Evolutionary conservation across 345 rosid genomes (phyloP).

Genomic region (Aegle marmelos): DNA sequence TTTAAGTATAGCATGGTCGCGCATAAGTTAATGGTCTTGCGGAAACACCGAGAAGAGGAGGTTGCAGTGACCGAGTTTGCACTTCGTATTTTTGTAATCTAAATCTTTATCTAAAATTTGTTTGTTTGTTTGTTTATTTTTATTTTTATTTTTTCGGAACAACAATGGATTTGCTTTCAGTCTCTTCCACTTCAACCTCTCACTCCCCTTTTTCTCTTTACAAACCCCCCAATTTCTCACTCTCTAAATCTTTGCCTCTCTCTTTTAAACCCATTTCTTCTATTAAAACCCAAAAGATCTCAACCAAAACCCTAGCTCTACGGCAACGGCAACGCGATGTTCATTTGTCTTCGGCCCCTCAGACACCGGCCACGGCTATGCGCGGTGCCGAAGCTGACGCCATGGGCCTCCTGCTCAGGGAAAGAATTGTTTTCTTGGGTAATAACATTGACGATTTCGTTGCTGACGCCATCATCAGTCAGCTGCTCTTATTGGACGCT

Average conservation of each 20-base stretch:
- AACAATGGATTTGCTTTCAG: constrained; percentile 44
- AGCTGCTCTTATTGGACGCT: constrained; percentile 82
- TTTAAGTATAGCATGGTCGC: too few relatives aligned
- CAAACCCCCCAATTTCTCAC: constrained; percentile 26
- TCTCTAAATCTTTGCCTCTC: constrained; percentile 18
- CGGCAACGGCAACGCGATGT: background rate
- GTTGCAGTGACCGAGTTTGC: background rate
- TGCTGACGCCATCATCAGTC: constrained; percentile 86
- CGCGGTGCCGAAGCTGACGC: constrained; percentile 77
- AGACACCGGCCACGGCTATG: constrained; percentile 63
- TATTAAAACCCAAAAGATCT: constrained; percentile 29
- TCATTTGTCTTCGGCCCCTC: constrained; percentile 31
- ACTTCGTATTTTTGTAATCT: background rate
- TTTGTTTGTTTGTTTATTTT: too few relatives aligned
- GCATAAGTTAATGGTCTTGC: accelerated
- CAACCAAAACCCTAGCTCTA: constrained; percentile 32
- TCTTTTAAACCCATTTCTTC: constrained; percentile 24
- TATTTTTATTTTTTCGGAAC: background rate
- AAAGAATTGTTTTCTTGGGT: constrained; percentile 83
- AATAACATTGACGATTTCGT: constrained; percentile 73
- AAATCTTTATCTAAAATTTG: too few relatives aligned
- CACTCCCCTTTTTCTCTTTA: constrained; percentile 23
- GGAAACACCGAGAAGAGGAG: background rate
- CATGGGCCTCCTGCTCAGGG: constrained; percentile 81
- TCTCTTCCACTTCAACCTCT: constrained; percentile 39